Conservation (phyloP, 1,284 basidiomycete species). For the Ustilago hordei region DNA sequence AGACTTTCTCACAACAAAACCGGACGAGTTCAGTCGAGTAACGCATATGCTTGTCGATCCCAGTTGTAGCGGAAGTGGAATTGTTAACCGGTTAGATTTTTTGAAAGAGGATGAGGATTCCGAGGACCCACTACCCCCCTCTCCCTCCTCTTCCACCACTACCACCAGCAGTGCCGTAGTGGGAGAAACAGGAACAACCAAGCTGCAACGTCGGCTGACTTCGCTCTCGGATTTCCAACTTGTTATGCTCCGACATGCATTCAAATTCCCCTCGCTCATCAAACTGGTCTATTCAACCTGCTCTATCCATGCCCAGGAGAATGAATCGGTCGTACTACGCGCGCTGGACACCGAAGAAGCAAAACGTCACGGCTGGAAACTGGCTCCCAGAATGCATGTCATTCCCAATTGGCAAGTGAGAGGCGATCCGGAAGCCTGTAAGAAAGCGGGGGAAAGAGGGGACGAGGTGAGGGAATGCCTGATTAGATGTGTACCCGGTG, state of each 20-base stretch:
- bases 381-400: constrained; percentile 49
- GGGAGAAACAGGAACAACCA: constrained; percentile 4
- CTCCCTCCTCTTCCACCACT: not conserved
- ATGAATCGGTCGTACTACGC: constrained; percentile 82
- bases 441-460: constrained; percentile 7
- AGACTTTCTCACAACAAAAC: constrained; percentile 61
- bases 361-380: constrained; percentile 37
- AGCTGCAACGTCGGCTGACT: constrained; percentile 26
- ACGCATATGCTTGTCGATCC: constrained; percentile 66
- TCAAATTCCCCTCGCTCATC: constrained; percentile 79
- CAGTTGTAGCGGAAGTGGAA: constrained; percentile 63
- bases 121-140: constrained; percentile 14
- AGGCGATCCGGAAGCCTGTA: constrained; percentile 44
- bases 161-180: not conserved
- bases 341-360: constrained; percentile 56
- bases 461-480: constrained; percentile 35
- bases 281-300: constrained; percentile 96
- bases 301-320: constrained; percentile 88
- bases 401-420: constrained; percentile 60
- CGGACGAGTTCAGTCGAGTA: constrained; percentile 23
- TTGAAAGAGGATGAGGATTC: constrained; percentile 48
- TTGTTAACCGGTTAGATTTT: constrained; percentile 65
- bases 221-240: constrained; percentile 74
- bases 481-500: constrained; percentile 57
- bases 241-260: constrained; percentile 92